Evolutionary conservation across 2,329 filamentous ascomycete genomes (phyloP).

Genomic region (Fusarium clavum): DNA sequence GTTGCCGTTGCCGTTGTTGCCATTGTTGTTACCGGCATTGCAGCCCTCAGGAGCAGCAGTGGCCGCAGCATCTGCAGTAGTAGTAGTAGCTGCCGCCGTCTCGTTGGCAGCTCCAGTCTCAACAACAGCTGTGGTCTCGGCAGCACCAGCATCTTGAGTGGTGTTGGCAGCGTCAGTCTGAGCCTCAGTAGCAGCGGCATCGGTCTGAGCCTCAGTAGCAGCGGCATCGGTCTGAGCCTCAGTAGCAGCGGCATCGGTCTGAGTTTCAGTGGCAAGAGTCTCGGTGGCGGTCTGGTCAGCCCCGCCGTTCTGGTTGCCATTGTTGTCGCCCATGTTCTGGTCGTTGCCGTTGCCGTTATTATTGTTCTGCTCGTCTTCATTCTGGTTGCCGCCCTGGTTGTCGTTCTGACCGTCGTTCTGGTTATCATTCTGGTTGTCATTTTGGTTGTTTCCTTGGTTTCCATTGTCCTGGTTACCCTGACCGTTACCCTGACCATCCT

Average conservation of each 20-base stretch:
- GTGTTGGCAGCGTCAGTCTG: neutral
- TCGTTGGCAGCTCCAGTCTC: neutral
- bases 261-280: neutral
- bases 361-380: neutral
- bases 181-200: neutral
- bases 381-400: neutral
- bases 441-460: neutral
- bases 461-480: neutral
- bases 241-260: neutral
- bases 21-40: neutral
- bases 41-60: neutral
- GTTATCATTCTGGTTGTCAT: neutral
- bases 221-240: neutral
- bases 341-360: neutral
- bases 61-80: neutral
- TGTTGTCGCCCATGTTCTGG: neutral
- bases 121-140: neutral
- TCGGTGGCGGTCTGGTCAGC: neutral
- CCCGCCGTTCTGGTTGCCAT: neutral
- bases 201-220: neutral
- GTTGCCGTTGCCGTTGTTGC: neutral
- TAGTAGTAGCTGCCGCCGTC: neutral
- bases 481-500: neutral
- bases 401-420: neutral
- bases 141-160: neutral